A percentile compares a stretch with the other conserved stretches of the same genome.
Evolutionary conservation across 192 early-diverging fungal species (phyloP).

Genomic region (Entomortierella lignicola): DNA sequence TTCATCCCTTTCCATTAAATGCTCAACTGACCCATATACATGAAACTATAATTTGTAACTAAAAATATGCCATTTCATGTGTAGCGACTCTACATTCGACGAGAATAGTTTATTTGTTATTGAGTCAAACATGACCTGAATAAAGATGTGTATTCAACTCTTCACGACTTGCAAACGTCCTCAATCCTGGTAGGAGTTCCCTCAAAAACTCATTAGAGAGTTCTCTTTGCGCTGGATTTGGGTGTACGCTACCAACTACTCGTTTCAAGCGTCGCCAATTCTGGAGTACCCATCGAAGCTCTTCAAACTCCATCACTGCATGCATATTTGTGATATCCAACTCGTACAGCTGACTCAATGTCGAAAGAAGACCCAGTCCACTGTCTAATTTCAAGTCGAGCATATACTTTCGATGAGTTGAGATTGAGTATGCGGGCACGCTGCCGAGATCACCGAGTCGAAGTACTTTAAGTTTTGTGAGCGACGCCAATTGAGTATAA

Average conservation of each 20-base stretch:
- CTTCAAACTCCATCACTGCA: constrained; percentile 27
- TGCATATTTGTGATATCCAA: constrained; percentile 8
- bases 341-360: constrained; percentile 3
- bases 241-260: constrained; percentile 15
- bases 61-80: no score
- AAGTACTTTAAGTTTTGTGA: constrained; percentile 6
- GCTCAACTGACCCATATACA: no score
- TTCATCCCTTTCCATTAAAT: no score
- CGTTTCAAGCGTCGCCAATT: constrained; percentile 7
- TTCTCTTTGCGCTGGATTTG: constrained; percentile 3
- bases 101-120: no score
- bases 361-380: constrained; percentile 22
- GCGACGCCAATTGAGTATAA: constrained; percentile 15
- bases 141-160: no score
- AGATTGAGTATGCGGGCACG: no score
- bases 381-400: constrained; percentile 15
- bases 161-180: not conserved
- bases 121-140: no score
- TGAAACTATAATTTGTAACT: no score
- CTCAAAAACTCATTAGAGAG: constrained; percentile 24
- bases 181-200: not conserved
- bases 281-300: constrained; percentile 17
- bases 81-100: no score
- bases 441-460: constrained; percentile 17
- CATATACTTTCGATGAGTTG: not conserved